Conservation (phyloP, 2,329 filamentous ascomycete genomes). For the Nectriaceae sp. region DNA sequence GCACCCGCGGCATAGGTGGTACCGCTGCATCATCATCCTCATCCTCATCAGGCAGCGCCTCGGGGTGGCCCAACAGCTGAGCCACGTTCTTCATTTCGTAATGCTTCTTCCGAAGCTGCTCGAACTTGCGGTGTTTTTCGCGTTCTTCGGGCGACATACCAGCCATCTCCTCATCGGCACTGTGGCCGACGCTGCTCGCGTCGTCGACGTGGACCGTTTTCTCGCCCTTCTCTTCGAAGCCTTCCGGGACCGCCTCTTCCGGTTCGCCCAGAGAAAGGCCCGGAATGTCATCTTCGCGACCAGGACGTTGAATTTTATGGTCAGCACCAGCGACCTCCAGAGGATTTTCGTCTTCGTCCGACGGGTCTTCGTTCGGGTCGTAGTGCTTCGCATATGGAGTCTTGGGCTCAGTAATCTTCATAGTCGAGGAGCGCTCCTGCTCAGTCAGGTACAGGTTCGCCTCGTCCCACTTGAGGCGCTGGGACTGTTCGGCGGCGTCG, state of each 20-base stretch:
- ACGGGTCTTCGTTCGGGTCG: constrained; percentile 84
- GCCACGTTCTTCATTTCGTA: constrained; percentile 99
- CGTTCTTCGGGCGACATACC: constrained; percentile 70
- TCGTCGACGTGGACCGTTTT: constrained; percentile 83
- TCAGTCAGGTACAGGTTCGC: constrained; percentile 96
- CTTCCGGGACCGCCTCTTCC: constrained; percentile 68
- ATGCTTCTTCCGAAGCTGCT: constrained; percentile 89
- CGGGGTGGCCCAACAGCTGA: constrained; percentile 76
- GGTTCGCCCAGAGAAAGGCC: constrained; percentile 91
- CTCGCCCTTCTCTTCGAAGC: constrained; percentile 42
- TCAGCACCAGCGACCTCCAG: constrained; percentile 30
- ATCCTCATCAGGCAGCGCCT: constrained; percentile 64
- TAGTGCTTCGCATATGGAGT: constrained; percentile 94
- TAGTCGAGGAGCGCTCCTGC: constrained; percentile 90
- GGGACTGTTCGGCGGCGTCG: constrained; percentile 55
- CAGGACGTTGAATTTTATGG: constrained; percentile 39
- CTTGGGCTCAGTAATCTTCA: constrained; percentile 99
- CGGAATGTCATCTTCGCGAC: constrained; percentile 76
- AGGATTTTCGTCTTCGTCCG: constrained; percentile 66
- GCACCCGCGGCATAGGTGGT: constrained; percentile 47
- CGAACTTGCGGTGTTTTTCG: constrained; percentile 91
- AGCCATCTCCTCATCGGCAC: constrained; percentile 56
- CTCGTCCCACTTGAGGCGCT: constrained; percentile 96
- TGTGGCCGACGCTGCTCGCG: constrained; percentile 57
- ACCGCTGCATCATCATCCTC: constrained; percentile 56